Base-by-base conservation (phyloP, 768 basidiomycete species). In the Tulasnella sp. region DNA sequence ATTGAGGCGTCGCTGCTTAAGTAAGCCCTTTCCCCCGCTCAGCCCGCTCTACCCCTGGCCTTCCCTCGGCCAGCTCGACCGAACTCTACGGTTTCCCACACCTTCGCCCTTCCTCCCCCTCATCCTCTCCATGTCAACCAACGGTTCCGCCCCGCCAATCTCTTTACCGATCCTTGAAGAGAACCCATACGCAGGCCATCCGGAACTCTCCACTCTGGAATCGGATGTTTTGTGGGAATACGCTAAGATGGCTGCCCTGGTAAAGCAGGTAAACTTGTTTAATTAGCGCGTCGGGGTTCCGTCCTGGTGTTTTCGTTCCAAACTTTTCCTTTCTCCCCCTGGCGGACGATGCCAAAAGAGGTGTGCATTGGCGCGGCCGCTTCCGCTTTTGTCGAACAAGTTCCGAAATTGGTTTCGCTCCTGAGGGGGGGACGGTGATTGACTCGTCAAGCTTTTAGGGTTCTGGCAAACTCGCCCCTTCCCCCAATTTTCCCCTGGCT, bases 161-260 rank as follows among this genome's bases (percentile, higher is more conserved):
- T 37, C 37, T 42, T 69, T 74, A 37, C 72, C 78, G 22, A 79
- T 79, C 40, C 60, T 79, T 24, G 60, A 81, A 24, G 81, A 82
- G 34, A 96, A 95, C 83, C 94, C 94, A 11, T 96, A 96, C 83
- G 90, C 91, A 77, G 89, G 88, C 1, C 91, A 96, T 84, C 89
- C 92, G 0, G 89, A 88, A 82, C 87, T 97, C 34, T 90, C 93
- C 1, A 83, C 89, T 3, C 86, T 92, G 6, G 94, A 98, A 85
- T 90, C 93, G 8, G 91, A 94, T 50, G 91, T 96, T 0, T 90
- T 98, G 50, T 96, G 95, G 94, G 96, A 98, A 85, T 97, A 97
- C 85, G 94, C 95, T 42, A 95, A 95, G 83, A 89, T 97, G 24
- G 92, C 93, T 0, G 90, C 94, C 75, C 91, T 95, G 85, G 87